Percentiles rank a stretch among this genome's conserved stretches.
phyloP scores from a whole-genome alignment of 129 eudicot species.

The Gnaphalium uliginosum region DNA sequence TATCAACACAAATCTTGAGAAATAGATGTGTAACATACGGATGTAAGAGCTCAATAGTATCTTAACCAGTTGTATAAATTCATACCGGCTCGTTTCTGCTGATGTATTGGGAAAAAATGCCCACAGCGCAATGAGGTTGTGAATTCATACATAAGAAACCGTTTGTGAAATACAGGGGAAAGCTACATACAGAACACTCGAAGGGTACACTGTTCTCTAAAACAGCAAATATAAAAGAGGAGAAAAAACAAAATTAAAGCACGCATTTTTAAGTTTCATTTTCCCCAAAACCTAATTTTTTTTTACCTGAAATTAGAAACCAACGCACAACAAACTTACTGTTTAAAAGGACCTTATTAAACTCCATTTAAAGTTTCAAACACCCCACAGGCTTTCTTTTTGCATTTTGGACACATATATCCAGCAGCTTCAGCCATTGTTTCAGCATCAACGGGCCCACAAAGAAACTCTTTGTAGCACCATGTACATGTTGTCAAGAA shows the following conservation, averaged over 20 bases:
- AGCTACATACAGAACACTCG: constrained; percentile 16
- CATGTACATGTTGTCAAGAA: constrained; percentile 33
- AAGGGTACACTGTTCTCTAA: constrained; percentile 5
- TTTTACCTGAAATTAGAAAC: constrained; percentile 4
- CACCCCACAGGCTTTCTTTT: constrained; percentile 30
- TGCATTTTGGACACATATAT: constrained; percentile 34
- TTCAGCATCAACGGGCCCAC: constrained; percentile 29
- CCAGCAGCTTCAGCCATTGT: constrained; percentile 37
- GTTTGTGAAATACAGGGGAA: constrained; percentile 23
- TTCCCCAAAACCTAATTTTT: constrained; percentile 9
- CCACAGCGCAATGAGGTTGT: background rate
- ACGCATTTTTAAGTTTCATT: background rate
- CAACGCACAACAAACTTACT: constrained; percentile 14
- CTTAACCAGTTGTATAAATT: background rate
- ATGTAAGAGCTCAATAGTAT: background rate
- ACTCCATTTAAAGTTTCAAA: constrained; percentile 32
- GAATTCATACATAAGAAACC: background rate
- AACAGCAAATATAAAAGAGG: background rate
- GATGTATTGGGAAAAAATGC: background rate
- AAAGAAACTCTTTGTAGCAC: constrained; percentile 34
- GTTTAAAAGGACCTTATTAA: constrained; percentile 20
- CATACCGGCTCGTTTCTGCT: background rate
- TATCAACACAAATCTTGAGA: background rate
- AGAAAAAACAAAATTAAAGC: background rate
- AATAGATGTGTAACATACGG: background rate